Evolutionary conservation across 345 rosid genomes (phyloP), one percentile per base, ranked within the genome.

Genomic region (Zanthoxylum bungeanum): DNA sequence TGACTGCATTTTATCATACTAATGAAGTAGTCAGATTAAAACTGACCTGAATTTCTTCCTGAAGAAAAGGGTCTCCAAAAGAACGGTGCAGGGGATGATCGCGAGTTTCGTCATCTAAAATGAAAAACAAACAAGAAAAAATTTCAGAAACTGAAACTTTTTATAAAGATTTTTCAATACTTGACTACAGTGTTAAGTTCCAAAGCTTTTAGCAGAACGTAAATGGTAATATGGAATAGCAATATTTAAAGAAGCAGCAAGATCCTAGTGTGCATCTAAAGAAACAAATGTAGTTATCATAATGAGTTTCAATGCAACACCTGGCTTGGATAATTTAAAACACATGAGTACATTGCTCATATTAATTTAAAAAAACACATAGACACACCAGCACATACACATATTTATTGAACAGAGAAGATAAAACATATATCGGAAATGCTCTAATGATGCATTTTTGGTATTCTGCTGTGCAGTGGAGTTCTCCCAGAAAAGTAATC

Each of bases 51-150:
- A 96, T 64, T 65, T 82, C 84, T 96, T 96, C 79, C 97, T 85
- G 88, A 93, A 96, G 86, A 96, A 96, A 77, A 96, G 82, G 6
- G 98, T 96, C 91, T 96, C 99, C 91, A 96, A 79, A 63, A 96
- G 91, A 80, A 96, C 97, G 42, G 99, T 96, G 70, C 98, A 96
- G 14, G 99, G 99, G 73, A 96, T 96, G 67, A 96, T 96, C 36
- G 99, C 99, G 83, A 96, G 83, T 85, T 96, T 96, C 30, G 99
- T 96, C 99, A 96, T 96, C 99, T 96, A 77, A 70, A 75, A 74
- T 62, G 39, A 44, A 70, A 64, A 67, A 60, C 22, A 58, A 63
- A 79, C 49, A 37, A 47, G 39, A n/a, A 44, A 51, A 65, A 22
- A 24, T 56, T 31, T 81, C 73, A 81, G 73, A 76, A 69, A 52